phyloP scores from a whole-genome alignment of 2,329 filamentous ascomycete genomes.

The Colletotrichum theobromicola region DNA sequence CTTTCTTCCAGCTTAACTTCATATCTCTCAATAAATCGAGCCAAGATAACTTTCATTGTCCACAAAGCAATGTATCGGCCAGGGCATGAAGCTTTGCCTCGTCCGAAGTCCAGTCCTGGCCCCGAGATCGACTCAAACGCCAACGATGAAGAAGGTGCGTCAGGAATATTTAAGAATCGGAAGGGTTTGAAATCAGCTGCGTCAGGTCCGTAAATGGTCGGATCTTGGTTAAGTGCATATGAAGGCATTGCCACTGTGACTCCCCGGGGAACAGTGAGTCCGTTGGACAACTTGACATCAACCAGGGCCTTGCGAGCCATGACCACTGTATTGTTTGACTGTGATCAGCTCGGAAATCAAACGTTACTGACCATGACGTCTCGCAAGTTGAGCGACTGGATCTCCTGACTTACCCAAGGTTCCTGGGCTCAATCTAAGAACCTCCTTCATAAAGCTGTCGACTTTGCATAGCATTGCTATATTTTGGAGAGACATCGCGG shows the following conservation, averaged over 20 bases:
- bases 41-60: background rate
- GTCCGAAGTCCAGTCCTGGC: background rate
- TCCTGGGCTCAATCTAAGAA: background rate
- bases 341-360: background rate
- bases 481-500: background rate
- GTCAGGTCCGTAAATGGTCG: background rate
- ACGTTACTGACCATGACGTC: background rate
- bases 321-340: background rate
- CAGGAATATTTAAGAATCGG: background rate
- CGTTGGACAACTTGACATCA: background rate
- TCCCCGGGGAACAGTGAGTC: background rate
- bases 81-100: background rate
- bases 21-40: background rate
- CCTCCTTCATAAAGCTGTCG: slow-evolving; percentile 3
- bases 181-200: background rate
- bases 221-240: background rate
- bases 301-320: background rate
- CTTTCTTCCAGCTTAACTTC: background rate
- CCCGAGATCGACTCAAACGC: background rate
- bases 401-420: background rate
- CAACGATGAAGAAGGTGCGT: background rate
- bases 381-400: background rate
- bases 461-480: background rate
- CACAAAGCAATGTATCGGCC: background rate
- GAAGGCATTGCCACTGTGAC: slow-evolving; percentile 1